Evolutionary conservation across 2,329 filamentous ascomycete species (phyloP).

Genomic region (Neofusicoccum kwambonambiense): DNA sequence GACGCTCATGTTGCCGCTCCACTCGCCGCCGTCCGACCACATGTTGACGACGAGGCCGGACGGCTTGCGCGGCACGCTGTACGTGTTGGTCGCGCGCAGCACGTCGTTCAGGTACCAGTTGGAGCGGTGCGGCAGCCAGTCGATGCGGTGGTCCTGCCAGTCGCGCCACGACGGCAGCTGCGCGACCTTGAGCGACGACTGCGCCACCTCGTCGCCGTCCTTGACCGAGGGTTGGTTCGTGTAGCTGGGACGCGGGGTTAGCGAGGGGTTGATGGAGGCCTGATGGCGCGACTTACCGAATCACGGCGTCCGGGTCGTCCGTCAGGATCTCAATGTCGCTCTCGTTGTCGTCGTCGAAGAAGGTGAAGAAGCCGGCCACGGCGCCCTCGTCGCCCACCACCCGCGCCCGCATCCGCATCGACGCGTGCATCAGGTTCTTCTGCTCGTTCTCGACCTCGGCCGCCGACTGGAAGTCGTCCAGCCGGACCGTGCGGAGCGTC

Average conservation of each 20-base stretch:
- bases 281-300: conserved; percentile 37
- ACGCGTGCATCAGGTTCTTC: conserved; percentile 48
- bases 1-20: conserved; percentile 59
- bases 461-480: conserved; percentile 45
- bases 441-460: conserved; percentile 49
- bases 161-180: conserved; percentile 53
- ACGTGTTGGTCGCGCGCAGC: conserved; percentile 53
- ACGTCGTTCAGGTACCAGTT: conserved; percentile 58
- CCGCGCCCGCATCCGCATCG: conserved; percentile 48
- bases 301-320: conserved; percentile 41
- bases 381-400: conserved; percentile 47
- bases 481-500: conserved; percentile 47
- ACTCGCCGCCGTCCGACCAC: conserved; percentile 61
- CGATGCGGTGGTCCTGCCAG: conserved; percentile 60
- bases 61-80: conserved; percentile 55
- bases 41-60: conserved; percentile 58
- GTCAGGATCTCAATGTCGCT: conserved; percentile 56
- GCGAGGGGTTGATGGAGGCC: too few relatives aligned
- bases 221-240: conserved; percentile 61
- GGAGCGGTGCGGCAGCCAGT: conserved; percentile 56
- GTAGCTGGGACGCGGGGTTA: conserved; percentile 34
- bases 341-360: conserved; percentile 47
- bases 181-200: conserved; percentile 51
- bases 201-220: conserved; percentile 44
- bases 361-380: conserved; percentile 58